These are phyloP conservation scores for Chlorella sp. DNA, from an alignment of 139 green algal species.

Conservation along the genomic window DNA sequence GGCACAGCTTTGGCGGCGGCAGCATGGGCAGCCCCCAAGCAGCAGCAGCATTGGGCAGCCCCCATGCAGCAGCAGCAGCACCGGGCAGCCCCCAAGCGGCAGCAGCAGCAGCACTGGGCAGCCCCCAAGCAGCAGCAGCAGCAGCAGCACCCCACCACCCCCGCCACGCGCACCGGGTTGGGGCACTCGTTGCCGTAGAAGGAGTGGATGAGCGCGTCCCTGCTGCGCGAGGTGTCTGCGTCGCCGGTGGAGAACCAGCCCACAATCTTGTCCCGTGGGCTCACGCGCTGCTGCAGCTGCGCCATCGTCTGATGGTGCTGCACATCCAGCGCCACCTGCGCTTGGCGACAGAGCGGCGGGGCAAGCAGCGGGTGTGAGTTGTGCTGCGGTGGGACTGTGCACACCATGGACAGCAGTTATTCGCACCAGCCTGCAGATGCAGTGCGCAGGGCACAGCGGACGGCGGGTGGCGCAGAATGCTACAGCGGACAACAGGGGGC, in stretches of 20 bases:
- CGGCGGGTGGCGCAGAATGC: too few species aligned
- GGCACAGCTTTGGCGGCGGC: too few species aligned
- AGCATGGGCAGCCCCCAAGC: too few species aligned
- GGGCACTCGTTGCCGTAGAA: slow-evolving; percentile 83
- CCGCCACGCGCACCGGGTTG: slow-evolving; percentile 43
- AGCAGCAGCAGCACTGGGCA: neutral
- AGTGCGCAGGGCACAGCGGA: too few species aligned
- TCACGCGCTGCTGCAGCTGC: slow-evolving; percentile 89
- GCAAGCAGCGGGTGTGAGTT: neutral
- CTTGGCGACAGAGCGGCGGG: neutral
- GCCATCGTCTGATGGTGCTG: slow-evolving; percentile 95
- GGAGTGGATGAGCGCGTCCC: slow-evolving; percentile 92
- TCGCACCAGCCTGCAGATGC: too few species aligned
- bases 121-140: slow-evolving; percentile 22
- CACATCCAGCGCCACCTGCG: slow-evolving; percentile 93
- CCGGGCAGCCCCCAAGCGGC: too few species aligned
- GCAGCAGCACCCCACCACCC: too few species aligned
- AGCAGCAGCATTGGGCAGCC: neutral
- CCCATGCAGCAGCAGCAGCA: neutral
- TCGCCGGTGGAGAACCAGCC: slow-evolving; percentile 94
- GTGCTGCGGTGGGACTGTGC: neutral
- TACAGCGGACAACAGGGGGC: too few species aligned
- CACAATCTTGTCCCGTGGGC: slow-evolving; percentile 83
- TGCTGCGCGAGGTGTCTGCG: slow-evolving; percentile 38
- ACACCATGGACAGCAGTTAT: neutral